phyloP scores from a whole-genome alignment of 2,329 filamentous ascomycete species.

The Exophiala oligosperma region DNA sequence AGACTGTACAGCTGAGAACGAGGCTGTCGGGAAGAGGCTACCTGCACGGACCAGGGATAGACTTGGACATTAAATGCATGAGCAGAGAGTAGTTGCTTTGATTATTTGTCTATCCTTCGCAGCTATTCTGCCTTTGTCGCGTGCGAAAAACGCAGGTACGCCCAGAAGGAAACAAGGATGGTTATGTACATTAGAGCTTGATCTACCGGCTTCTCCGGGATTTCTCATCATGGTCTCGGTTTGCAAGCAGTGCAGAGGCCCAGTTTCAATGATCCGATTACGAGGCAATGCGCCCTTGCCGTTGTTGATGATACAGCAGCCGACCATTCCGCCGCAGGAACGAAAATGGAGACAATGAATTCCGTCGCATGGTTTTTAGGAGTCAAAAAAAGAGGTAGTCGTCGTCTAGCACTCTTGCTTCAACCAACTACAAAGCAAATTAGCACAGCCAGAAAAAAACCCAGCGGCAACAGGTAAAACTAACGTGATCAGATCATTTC shows the following conservation, averaged over 20 bases:
- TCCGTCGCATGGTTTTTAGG: background rate
- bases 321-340: slow-evolving; percentile 16
- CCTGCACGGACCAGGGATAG: background rate
- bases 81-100: slow-evolving; percentile 25
- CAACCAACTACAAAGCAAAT: slow-evolving; percentile 30
- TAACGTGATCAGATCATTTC: slow-evolving; percentile 97
- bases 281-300: slow-evolving; percentile 22
- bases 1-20: background rate
- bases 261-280: slow-evolving; percentile 17
- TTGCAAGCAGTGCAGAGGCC: slow-evolving; percentile 14
- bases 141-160: slow-evolving; percentile 19
- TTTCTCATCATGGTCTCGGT: slow-evolving; percentile 15
- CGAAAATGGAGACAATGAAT: background rate
- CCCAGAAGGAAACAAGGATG: slow-evolving; percentile 10
- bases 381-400: background rate
- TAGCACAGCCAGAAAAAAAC: slow-evolving; percentile 10
- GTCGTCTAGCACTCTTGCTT: slow-evolving; percentile 32
- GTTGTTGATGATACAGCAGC: slow-evolving; percentile 28
- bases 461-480: slow-evolving; percentile 38
- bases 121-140: slow-evolving; percentile 18
- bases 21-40: background rate
- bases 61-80: background rate
- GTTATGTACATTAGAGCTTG: slow-evolving; percentile 27
- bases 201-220: slow-evolving; percentile 27
- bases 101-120: slow-evolving; percentile 13